Conservation (phyloP, 2,329 filamentous ascomycete genomes). For the Shiraia sp. region DNA sequence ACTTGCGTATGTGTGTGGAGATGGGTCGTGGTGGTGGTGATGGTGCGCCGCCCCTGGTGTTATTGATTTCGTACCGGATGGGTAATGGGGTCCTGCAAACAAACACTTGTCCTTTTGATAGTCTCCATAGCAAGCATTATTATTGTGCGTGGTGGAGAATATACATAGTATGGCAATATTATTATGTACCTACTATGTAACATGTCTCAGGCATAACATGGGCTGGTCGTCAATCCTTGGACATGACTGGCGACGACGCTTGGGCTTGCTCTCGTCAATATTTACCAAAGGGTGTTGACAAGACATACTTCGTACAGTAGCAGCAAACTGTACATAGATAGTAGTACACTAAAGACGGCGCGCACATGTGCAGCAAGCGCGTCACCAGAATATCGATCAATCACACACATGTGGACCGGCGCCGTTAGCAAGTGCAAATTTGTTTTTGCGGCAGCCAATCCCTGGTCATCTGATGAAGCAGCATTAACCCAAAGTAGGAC, state of each 20-base stretch:
- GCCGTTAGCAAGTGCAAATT: conserved; percentile 20
- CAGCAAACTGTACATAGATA: no score
- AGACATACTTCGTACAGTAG: conserved; percentile 7
- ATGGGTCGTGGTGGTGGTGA: no score
- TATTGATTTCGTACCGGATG: conserved; percentile 10
- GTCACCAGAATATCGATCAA: conserved; percentile 26
- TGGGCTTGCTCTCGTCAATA: conserved; percentile 20
- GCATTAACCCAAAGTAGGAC: conserved; percentile 22
- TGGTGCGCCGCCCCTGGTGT: no score
- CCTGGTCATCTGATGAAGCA: conserved; percentile 24
- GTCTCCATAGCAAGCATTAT: no score
- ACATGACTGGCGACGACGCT: no score
- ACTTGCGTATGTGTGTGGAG: no score
- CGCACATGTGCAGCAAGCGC: conserved; percentile 13
- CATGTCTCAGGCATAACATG: conserved; percentile 22
- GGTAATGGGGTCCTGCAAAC: no score
- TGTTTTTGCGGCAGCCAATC: conserved; percentile 27
- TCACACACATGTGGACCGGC: conserved; percentile 12
- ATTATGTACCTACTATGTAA: conserved; percentile 14
- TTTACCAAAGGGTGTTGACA: no score
- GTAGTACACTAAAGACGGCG: conserved; percentile 6
- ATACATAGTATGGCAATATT: conserved; percentile 16
- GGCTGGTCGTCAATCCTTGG: conserved; percentile 6
- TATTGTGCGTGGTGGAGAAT: no score
- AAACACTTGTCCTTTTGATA: conserved; percentile 7